Evolutionary conservation across 208 protist genomes (phyloP), one percentile per base, ranked within the genome.

Genomic region (Acanthamoeba sp.): DNA sequence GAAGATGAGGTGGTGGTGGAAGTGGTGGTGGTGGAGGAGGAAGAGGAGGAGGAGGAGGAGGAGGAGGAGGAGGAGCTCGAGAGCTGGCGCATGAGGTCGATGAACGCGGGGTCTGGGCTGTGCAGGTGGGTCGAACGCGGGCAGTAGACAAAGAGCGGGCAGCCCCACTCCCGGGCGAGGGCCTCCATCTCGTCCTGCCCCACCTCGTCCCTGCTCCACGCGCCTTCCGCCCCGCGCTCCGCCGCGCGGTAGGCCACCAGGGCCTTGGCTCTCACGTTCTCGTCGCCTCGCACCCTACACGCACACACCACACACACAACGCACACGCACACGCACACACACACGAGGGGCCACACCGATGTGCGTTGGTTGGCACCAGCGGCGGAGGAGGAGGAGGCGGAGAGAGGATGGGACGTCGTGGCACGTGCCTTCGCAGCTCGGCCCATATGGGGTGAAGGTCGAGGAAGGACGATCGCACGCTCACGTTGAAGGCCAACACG

Each of bases 401-500:
- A n/a, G n/a, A n/a, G n/a, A n/a, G n/a, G n/a, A n/a, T n/a, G n/a
- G n/a, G n/a, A n/a, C n/a, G n/a, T n/a, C n/a, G n/a, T n/a, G n/a
- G 50, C 50, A 57, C 50, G 50, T 57, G 50, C 64, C 64, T 7
- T 2, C 36, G 64, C 64, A 73, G 64, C 36, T 73, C 64, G 5
- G 5, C 64, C 64, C 64, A 73, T 2, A 73, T 12, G 27, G 64
- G 24, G 64, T 29, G 64, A n/a, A 73, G 27, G 64, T 73, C 64
- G 64, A 40, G 64, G 34, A 73, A 73, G 1, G 64, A 73, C 7
- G 64, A 73, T 2, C 12, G 27, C 34, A 73, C 64, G 14, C 64
- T 16, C n/a, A 73, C 64, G 64, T 73, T 73, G 64, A 73, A 73
- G 64, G 64, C 64, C 64, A 73, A 16, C 29, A 73, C 34, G 64